Conservation (phyloP, 805 yeast species). For the Yamadazyma nakazawae region DNA sequence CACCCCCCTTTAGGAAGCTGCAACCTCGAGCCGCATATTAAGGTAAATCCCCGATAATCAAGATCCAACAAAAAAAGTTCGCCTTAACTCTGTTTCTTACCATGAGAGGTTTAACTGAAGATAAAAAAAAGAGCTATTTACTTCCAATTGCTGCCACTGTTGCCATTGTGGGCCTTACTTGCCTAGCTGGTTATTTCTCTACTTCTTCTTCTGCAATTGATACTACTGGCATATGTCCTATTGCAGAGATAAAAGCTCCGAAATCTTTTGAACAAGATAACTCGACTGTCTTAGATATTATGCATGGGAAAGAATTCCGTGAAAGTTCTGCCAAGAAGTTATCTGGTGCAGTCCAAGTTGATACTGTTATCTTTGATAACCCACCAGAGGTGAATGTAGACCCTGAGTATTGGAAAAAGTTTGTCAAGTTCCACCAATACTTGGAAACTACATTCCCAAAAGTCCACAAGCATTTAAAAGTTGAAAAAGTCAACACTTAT, state of each 20-base stretch:
- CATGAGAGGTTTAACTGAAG: constrained; percentile 1
- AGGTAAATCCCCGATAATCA: neutral
- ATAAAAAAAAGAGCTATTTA: neutral
- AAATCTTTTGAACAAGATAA: constrained; percentile 28
- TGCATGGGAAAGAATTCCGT: constrained; percentile 25
- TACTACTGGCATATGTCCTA: constrained; percentile 21
- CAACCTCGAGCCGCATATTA: neutral
- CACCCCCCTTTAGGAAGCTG: neutral
- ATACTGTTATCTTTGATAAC: constrained; percentile 60
- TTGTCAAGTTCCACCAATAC: constrained; percentile 47
- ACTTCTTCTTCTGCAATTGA: neutral
- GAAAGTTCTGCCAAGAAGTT: constrained; percentile 40
- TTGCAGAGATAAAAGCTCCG: constrained; percentile 22
- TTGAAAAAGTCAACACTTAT: constrained; percentile 56
- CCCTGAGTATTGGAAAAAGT: constrained; percentile 45
- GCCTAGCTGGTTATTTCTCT: neutral
- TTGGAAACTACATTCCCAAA: constrained; percentile 54
- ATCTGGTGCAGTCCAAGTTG: constrained; percentile 58
- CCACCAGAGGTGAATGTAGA: constrained; percentile 49
- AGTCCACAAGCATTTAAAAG: constrained; percentile 44
- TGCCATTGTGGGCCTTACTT: neutral
- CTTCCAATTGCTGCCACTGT: neutral
- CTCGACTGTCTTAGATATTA: constrained; percentile 26
- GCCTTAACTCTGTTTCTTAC: neutral
- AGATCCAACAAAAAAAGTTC: neutral